Evolutionary conservation across 2,329 filamentous ascomycete species (phyloP).

Genomic region (Epichloe hybrida): DNA sequence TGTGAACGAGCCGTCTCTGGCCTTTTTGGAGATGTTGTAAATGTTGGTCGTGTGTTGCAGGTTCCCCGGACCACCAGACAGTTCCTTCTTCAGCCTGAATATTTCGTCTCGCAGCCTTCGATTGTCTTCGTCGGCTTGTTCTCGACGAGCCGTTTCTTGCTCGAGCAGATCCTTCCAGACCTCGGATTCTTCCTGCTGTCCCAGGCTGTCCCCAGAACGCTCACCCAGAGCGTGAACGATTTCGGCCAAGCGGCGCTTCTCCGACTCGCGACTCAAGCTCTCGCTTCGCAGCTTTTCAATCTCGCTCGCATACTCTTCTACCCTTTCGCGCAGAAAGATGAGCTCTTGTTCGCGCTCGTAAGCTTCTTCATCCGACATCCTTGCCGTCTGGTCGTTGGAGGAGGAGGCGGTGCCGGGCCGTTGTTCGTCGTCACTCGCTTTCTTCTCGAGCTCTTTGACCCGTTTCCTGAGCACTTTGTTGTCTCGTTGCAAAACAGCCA

Average conservation of each 20-base stretch:
- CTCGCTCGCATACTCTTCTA: slow-evolving; percentile 72
- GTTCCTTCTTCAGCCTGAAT: slow-evolving; percentile 53
- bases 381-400: slow-evolving; percentile 41
- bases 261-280: slow-evolving; percentile 63
- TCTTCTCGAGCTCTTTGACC: slow-evolving; percentile 76
- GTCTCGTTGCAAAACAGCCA: slow-evolving; percentile 81
- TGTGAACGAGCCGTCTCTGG: slow-evolving; percentile 28
- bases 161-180: slow-evolving; percentile 94
- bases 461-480: slow-evolving; percentile 70
- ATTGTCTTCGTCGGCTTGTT: slow-evolving; percentile 84
- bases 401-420: slow-evolving; percentile 50
- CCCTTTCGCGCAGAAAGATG: slow-evolving; percentile 66
- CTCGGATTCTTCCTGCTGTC: slow-evolving; percentile 52
- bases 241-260: slow-evolving; percentile 77
- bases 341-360: slow-evolving; percentile 76
- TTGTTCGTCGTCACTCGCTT: slow-evolving; percentile 52
- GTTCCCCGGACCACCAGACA: slow-evolving; percentile 19
- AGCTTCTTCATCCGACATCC: slow-evolving; percentile 43
- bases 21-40: slow-evolving; percentile 49
- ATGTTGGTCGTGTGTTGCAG: slow-evolving; percentile 51
- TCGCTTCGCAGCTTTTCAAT: slow-evolving; percentile 74
- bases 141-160: slow-evolving; percentile 76
- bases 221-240: slow-evolving; percentile 47
- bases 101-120: slow-evolving; percentile 73
- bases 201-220: slow-evolving; percentile 35